Conservation (phyloP, 2,329 filamentous ascomycete species). For the Boeremia lycopersici region DNA sequence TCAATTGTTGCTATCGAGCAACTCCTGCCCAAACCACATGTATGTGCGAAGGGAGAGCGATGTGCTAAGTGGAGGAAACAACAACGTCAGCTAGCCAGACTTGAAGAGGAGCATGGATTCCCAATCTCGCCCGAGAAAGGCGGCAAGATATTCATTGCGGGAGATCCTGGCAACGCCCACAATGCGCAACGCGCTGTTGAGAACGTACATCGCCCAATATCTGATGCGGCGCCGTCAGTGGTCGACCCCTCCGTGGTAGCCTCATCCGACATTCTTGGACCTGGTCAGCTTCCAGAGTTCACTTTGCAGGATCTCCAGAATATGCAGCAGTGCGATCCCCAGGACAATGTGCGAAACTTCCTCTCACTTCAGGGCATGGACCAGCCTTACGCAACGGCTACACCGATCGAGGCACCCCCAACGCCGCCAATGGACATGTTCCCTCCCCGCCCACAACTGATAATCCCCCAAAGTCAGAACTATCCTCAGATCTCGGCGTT, state of each 20-base stretch:
- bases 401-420: slow-evolving; percentile 61
- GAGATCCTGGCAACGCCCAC: slow-evolving; percentile 77
- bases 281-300: slow-evolving; percentile 67
- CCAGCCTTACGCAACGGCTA: slow-evolving; percentile 67
- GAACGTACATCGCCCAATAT: slow-evolving; percentile 68
- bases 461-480: slow-evolving; percentile 37
- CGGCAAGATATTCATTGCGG: slow-evolving; percentile 76
- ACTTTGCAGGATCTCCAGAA: slow-evolving; percentile 75
- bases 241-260: slow-evolving; percentile 72
- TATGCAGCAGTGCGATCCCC: slow-evolving; percentile 76
- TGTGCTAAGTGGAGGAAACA: slow-evolving; percentile 83
- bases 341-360: slow-evolving; percentile 93
- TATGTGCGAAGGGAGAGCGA: slow-evolving; percentile 83
- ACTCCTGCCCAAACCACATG: slow-evolving; percentile 80
- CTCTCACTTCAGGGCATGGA: slow-evolving; percentile 79
- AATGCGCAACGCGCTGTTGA: slow-evolving; percentile 62
- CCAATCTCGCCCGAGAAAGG: slow-evolving; percentile 68
- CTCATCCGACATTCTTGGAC: slow-evolving; percentile 87
- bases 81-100: slow-evolving; percentile 75
- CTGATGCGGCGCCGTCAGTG: slow-evolving; percentile 68
- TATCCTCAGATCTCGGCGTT: slow-evolving; percentile 41
- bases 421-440: slow-evolving; percentile 50
- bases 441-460: slow-evolving; percentile 40
- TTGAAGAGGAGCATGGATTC: slow-evolving; percentile 71
- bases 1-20: slow-evolving; percentile 94